Conservation (phyloP, 192 early-diverging fungal species). For the Lobosporangium transversale region DNA sequence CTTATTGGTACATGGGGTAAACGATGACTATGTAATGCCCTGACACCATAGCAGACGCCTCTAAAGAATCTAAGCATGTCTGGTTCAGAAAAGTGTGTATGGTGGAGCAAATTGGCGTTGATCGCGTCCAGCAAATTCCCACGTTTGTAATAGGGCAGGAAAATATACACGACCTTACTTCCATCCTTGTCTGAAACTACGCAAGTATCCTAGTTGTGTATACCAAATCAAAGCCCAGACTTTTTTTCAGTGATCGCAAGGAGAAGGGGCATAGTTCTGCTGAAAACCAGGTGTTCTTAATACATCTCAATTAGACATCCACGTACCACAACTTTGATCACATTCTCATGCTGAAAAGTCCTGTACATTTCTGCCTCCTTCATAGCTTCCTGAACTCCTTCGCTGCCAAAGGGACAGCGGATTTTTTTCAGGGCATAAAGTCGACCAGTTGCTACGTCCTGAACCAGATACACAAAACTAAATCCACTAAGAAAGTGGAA, state of each 20-base stretch:
- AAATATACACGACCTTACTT: slow-evolving; percentile 69
- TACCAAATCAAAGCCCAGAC: no score
- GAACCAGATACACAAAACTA: slow-evolving; percentile 73
- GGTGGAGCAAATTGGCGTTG: slow-evolving; percentile 57
- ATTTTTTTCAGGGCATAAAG: slow-evolving; percentile 77
- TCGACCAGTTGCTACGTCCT: slow-evolving; percentile 57
- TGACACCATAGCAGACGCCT: slow-evolving; percentile 68
- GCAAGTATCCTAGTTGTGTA: slow-evolving; percentile 59
- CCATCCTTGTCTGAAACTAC: slow-evolving; percentile 61
- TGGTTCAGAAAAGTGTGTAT: slow-evolving; percentile 62
- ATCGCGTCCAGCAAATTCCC: slow-evolving; percentile 69
- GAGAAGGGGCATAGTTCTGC: no score
- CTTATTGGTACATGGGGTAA: slow-evolving; percentile 52
- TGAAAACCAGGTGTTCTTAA: no score
- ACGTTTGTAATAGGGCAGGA: slow-evolving; percentile 73
- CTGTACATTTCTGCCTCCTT: slow-evolving; percentile 76
- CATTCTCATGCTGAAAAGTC: slow-evolving; percentile 70
- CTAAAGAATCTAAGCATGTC: slow-evolving; percentile 68
- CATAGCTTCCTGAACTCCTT: slow-evolving; percentile 67
- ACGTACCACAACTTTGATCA: slow-evolving; percentile 69
- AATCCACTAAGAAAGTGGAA: slow-evolving; percentile 64
- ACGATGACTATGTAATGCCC: slow-evolving; percentile 64
- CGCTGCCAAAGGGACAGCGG: slow-evolving; percentile 67
- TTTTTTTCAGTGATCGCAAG: no score
- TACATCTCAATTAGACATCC: background rate